Base-by-base conservation (phyloP, 2,329 filamentous ascomycete species). In the Colletotrichum spaethianum region DNA sequence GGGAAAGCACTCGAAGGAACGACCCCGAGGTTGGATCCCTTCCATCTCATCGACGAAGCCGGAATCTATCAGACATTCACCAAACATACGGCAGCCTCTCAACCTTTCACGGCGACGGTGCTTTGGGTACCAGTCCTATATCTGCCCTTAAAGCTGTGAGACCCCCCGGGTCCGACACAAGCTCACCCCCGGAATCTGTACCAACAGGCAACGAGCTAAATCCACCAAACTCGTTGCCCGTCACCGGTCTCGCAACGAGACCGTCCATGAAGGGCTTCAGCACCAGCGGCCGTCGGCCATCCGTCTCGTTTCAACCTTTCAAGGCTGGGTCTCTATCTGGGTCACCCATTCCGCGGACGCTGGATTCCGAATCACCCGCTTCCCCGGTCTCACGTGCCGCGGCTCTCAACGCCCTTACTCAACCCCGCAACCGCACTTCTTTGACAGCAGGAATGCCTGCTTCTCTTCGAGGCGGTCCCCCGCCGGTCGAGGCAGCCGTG, bases 311-410 rank as follows among this genome's bases (percentile, higher is more conserved):
- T 77, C 94, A 97, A 76, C 95, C 96, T 0, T 99, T 99, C 86
- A 99, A 99, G 82, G 94, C 95, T 18, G 96, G 96, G 14, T 97
- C 96, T 1, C 86, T 98, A n/a, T 97, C 95, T 2, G 94, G 93
- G 4, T 98, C 95, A 5, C 96, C 95, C 0, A 80, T 87, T n/a
- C 84, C 84, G 36, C 84, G 87, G 38, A 79, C 84, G 8, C 79
- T 82, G 2, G 88, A 90, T 16, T 80, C 82, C 18, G 89, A 90
- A 60, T 79, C 85, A 1, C 87, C 89, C 18, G 84, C 86, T 40
- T 92, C 90, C 3, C 88, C 89, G 2, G 78, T 87, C 11, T 82
- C 83, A 28, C 85, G 88, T 33, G 81, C 83, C 7, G 86, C 85
- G 3, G 85, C 85, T 4, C 79, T 88, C 26, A 85, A 83, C 67